Evolutionary conservation across 192 early-diverging fungal species (phyloP).

Genomic region (Coemansia sp.): DNA sequence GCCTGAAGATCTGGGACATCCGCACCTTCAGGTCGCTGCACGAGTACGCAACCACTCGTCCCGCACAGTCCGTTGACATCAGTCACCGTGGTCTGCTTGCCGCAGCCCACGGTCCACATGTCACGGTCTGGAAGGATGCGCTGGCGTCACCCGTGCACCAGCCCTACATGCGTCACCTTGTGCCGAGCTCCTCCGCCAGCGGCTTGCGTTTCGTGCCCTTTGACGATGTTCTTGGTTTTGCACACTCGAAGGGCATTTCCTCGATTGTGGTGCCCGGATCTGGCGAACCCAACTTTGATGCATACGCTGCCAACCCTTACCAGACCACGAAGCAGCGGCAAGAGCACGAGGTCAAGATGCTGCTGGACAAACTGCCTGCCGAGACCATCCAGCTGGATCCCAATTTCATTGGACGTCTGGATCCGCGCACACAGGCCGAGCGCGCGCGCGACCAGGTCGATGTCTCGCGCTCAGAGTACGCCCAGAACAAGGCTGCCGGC

Average conservation of each 20-base stretch:
- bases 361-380: constrained; percentile 93
- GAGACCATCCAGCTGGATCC: constrained; percentile 91
- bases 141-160: constrained; percentile 70
- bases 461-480: constrained; percentile 19
- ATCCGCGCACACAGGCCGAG: constrained; percentile 57
- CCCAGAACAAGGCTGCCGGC: constrained; percentile 23
- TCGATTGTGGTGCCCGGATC: constrained; percentile 86
- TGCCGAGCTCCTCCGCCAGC: constrained; percentile 57
- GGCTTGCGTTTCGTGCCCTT: constrained; percentile 84
- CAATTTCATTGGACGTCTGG: constrained; percentile 76
- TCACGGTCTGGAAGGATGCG: constrained; percentile 89
- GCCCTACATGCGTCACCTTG: constrained; percentile 87
- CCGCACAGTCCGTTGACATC: constrained; percentile 79
- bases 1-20: constrained; percentile 93
- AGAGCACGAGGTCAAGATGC: constrained; percentile 81
- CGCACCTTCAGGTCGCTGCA: constrained; percentile 79
- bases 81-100: constrained; percentile 83
- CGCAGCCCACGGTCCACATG: constrained; percentile 78
- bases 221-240: constrained; percentile 92
- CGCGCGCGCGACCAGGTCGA: constrained; percentile 14
- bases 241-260: constrained; percentile 76
- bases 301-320: constrained; percentile 88
- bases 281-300: constrained; percentile 98
- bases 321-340: constrained; percentile 87
- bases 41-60: constrained; percentile 74